A percentile compares a stretch with the other conserved stretches of the same genome.
These are phyloP conservation scores for Fusarium cyanostomum DNA, from an alignment of 2,329 filamentous ascomycete species.

Conservation along the genomic window DNA sequence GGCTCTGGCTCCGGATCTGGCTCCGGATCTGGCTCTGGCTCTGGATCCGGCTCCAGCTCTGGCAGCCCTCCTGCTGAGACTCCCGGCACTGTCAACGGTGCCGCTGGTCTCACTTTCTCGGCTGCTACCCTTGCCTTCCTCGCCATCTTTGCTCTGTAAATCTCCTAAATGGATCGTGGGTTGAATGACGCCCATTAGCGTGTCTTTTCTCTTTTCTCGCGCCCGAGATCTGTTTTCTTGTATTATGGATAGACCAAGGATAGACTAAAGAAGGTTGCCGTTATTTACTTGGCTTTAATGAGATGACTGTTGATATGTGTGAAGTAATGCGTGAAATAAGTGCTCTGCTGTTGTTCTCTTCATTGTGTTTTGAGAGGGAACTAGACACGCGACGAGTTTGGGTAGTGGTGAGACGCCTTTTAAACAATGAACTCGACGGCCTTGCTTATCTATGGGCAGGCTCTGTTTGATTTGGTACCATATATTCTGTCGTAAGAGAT, in stretches of 20 bases:
- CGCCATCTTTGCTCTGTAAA: conserved; percentile 40
- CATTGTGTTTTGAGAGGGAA: too few species aligned
- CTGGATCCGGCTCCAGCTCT: background rate
- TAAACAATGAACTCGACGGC: too few species aligned
- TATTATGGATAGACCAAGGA: conserved; percentile 44
- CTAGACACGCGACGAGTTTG: too few species aligned
- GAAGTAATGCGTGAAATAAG: background rate
- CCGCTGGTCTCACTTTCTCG: conserved; percentile 31
- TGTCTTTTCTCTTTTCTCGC: conserved; percentile 40
- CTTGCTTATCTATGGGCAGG: too few species aligned
- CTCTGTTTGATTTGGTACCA: too few species aligned
- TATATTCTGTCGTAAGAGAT: too few species aligned
- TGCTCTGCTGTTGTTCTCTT: background rate
- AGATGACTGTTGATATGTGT: background rate
- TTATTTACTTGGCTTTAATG: conserved; percentile 23
- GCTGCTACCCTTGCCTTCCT: conserved; percentile 32
- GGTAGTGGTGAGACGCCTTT: too few species aligned
- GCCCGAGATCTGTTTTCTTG: conserved; percentile 42
- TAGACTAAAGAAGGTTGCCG: conserved; percentile 39
- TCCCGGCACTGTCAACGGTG: conserved; percentile 29
- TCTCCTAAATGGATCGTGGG: conserved; percentile 36
- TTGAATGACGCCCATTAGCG: conserved; percentile 38
- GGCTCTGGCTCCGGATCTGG: conserved; percentile 3
- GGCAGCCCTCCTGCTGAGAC: conserved; percentile 25
- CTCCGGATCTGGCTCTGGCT: background rate